Evolutionary conservation across 176 grass and related monocot species (phyloP).

Genomic region (Thalia dealbata): DNA sequence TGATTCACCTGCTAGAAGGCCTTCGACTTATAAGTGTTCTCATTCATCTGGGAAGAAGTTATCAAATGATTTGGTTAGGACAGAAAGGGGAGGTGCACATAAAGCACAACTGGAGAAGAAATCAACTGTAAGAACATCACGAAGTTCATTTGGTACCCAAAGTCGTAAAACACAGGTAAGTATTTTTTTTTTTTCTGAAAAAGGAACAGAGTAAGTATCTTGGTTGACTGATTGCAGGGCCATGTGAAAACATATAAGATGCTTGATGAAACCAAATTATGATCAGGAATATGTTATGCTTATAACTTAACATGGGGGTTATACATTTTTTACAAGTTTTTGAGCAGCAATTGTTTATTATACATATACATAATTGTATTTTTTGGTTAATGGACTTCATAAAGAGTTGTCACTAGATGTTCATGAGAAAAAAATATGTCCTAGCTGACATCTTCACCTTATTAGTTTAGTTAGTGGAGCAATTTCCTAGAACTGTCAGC

Average conservation of each 20-base stretch:
- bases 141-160: slow-evolving; percentile 2
- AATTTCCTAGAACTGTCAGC: not conserved
- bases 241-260: not conserved
- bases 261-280: not conserved
- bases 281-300: no score
- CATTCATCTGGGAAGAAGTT: slow-evolving; percentile 12
- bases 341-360: not conserved
- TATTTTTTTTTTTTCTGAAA: no score
- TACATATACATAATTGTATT: not conserved
- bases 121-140: not conserved
- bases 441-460: not conserved
- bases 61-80: not conserved
- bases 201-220: slow-evolving; percentile 16
- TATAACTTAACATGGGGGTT: not conserved
- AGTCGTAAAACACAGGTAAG: slow-evolving; percentile 14
- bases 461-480: not conserved
- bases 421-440: not conserved
- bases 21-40: slow-evolving; percentile 2
- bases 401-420: not conserved
- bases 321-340: not conserved
- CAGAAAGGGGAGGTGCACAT: not conserved
- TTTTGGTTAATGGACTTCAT: not conserved
- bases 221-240: not conserved
- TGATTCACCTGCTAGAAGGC: not conserved
- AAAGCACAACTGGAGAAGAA: not conserved